Evolutionary conservation across 148 eudicot species (phyloP).

Genomic region (Rhododendron kiyosumense): DNA sequence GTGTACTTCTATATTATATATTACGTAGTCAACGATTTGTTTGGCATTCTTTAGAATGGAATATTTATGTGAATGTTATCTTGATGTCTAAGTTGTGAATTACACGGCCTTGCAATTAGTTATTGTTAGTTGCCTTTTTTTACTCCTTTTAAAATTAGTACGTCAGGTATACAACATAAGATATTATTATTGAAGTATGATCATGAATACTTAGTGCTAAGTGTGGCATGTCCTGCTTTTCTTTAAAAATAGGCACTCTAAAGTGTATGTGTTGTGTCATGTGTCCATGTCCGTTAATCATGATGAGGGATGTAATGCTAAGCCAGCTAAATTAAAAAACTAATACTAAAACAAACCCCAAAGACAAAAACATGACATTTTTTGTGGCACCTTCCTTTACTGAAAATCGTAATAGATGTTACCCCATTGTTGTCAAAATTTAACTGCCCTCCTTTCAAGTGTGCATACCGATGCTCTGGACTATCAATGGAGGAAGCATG

Average conservation of each 20-base stretch:
- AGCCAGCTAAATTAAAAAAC: neutral
- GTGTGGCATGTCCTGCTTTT: neutral
- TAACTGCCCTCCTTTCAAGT: neutral
- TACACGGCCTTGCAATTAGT: neutral
- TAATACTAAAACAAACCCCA: neutral
- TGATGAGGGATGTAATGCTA: neutral
- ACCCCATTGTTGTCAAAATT: slow-evolving; percentile 7
- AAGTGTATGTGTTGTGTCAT: neutral
- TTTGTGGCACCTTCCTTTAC: neutral
- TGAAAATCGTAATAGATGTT: neutral
- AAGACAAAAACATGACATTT: neutral
- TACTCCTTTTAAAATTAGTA: neutral
- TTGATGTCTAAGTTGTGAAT: neutral
- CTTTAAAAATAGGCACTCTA: neutral
- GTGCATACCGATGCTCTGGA: no score
- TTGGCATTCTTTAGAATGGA: neutral
- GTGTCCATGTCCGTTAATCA: neutral
- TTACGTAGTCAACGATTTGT: neutral
- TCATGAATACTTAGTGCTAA: neutral
- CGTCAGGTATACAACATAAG: neutral
- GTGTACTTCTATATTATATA: neutral
- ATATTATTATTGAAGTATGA: neutral
- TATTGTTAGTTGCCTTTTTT: neutral
- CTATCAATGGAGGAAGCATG: no score
- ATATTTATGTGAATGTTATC: neutral